phyloP scores from a whole-genome alignment of 345 rosid species.

The Brassica carinata region DNA sequence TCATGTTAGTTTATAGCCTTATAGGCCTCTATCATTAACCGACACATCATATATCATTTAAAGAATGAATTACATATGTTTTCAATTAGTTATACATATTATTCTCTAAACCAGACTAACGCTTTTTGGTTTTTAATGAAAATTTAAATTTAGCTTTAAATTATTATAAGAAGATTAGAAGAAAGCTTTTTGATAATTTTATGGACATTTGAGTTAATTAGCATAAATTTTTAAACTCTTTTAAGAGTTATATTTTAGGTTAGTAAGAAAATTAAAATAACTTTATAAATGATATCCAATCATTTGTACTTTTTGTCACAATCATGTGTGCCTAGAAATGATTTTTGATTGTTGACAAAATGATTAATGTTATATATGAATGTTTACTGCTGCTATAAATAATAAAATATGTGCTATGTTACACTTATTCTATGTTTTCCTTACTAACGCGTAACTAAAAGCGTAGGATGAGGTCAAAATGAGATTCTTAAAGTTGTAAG shows the following conservation, averaged over 20 bases:
- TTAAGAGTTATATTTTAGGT: neutral
- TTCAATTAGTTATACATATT: neutral
- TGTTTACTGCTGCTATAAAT: neutral
- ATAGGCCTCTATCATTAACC: neutral
- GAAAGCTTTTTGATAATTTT: neutral
- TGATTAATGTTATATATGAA: neutral
- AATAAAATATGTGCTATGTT: neutral
- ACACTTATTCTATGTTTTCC: neutral
- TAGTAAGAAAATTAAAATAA: neutral
- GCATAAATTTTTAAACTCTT: neutral
- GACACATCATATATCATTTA: neutral
- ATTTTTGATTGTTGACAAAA: neutral
- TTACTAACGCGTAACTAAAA: conserved; percentile 17
- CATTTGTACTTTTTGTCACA: neutral
- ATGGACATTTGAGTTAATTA: neutral
- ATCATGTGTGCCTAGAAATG: neutral
- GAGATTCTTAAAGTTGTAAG: conserved; percentile 25
- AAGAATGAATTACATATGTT: neutral
- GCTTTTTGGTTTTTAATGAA: neutral
- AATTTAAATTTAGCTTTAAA: neutral
- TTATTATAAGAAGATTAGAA: neutral
- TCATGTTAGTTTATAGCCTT: neutral
- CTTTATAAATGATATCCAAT: neutral
- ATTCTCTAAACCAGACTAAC: neutral
- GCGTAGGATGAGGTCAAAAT: neutral